Base-by-base conservation (phyloP, 176 grass and related monocot genomes). In the Bolboschoenus planiculmis region DNA sequence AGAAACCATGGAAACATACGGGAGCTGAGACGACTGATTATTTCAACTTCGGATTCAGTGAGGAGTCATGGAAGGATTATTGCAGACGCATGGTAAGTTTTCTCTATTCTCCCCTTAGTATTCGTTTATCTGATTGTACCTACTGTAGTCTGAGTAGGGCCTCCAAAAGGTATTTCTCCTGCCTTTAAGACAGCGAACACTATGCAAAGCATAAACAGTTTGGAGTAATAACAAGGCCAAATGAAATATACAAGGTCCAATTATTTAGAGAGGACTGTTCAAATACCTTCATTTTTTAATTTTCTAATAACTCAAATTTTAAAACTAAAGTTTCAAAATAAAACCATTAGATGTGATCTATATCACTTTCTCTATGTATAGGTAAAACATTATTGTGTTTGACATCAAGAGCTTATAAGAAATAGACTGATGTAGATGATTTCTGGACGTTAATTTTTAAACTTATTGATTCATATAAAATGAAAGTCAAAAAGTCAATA, bases 1-100 rank as follows among this genome's bases (percentile, higher is more conserved):
- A 99, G 81, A 99, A 99, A 81, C 97, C 97, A 90, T 99, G 97
- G 97, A 96, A 83, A 86, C 59, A 96, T 83, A 86, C 97, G 87
- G 91, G 91, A 84, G 89, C 86, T 59, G 97, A 99, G 71, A 84
- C 88, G 71, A 90, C 91, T 56, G 93, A 99, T 56, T 99, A 91
- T 62, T 99, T 99, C 68, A 99, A 99, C 84, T 99, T 99, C 77
- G 93, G 83, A 55, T 67, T 99, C 61, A 89, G 93, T 89, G 93
- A 99, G 63, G 93, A 95, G 31, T 90, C 89, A 51, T 99, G 97
- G 97, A 99, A 99, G 81, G 97, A 99, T 54, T 93, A 96, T 59
- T 99, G 89, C 91, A 99, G 90, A 78, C 92, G 86, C 37, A 68
- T 99, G 70, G 97, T 87, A 86, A 96, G 89, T 89, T 61, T 85